Evolutionary conservation across 2,329 filamentous ascomycete genomes (phyloP).

Genomic region (Aspergillus chevalieri): DNA sequence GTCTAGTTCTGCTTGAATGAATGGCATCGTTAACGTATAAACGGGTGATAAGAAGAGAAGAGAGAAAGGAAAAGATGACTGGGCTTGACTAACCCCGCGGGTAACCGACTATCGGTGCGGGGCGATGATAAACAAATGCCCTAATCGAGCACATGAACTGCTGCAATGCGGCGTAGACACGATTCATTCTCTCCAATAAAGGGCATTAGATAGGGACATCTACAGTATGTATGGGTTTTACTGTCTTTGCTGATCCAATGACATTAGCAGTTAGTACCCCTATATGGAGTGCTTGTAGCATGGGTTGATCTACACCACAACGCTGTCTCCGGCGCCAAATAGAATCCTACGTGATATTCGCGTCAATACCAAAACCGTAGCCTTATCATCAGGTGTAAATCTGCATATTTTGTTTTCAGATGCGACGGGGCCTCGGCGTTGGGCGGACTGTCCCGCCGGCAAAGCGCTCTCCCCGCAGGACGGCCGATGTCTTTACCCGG

Average conservation of each 20-base stretch:
- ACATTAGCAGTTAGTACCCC: too few species aligned
- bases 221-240: too few species aligned
- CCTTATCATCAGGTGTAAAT: neutral
- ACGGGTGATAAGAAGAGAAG: neutral
- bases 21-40: constrained; percentile 5
- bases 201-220: too few species aligned
- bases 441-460: constrained; percentile 8
- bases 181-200: too few species aligned
- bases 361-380: too few species aligned
- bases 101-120: neutral
- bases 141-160: neutral
- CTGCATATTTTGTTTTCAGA: neutral
- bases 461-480: constrained; percentile 15
- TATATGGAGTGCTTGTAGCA: too few species aligned
- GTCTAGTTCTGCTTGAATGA: constrained; percentile 46
- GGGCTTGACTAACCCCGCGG: neutral
- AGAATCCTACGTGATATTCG: too few species aligned
- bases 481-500: constrained; percentile 10
- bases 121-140: neutral
- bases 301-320: too few species aligned
- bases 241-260: too few species aligned
- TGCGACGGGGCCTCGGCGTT: neutral
- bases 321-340: too few species aligned
- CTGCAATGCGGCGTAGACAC: neutral
- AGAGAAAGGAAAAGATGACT: neutral